Conservation (phyloP, 345 rosid genomes). For the Salix udensis region DNA sequence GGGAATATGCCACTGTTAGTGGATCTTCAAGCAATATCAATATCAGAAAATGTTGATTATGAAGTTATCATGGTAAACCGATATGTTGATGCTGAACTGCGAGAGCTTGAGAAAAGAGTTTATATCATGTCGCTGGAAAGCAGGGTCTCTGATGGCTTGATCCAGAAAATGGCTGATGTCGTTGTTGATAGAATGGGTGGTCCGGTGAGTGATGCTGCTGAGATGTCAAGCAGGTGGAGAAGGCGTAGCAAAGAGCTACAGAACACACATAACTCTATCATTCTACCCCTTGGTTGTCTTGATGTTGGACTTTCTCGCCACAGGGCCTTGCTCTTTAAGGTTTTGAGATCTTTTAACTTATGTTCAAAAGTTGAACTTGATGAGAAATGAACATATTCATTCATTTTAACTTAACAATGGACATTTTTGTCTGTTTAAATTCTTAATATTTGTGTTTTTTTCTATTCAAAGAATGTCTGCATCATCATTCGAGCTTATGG, state of each 20-base stretch:
- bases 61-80: conserved; percentile 82
- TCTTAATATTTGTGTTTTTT: background rate
- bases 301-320: conserved; percentile 95
- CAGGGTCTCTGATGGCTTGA: conserved; percentile 46
- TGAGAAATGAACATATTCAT: background rate
- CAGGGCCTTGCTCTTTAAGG: conserved; percentile 96
- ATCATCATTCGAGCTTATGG: background rate
- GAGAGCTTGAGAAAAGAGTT: conserved; percentile 65
- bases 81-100: conserved; percentile 61
- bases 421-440: background rate
- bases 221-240: conserved; percentile 69
- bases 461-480: background rate
- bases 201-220: conserved; percentile 80
- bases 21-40: conserved; percentile 74
- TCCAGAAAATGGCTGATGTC: conserved; percentile 83
- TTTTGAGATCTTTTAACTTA: conserved; percentile 21
- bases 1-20: conserved; percentile 80
- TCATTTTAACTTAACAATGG: background rate
- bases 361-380: conserved; percentile 7
- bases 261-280: conserved; percentile 48
- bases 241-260: conserved; percentile 57
- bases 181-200: conserved; percentile 96
- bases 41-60: conserved; percentile 58
- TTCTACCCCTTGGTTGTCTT: conserved; percentile 82
- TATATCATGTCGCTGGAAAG: conserved; percentile 46